Percentiles rank a stretch among this genome's conserved stretches.
phyloP scores from a whole-genome alignment of 805 yeast genomes.

The Ogataea sp. region DNA sequence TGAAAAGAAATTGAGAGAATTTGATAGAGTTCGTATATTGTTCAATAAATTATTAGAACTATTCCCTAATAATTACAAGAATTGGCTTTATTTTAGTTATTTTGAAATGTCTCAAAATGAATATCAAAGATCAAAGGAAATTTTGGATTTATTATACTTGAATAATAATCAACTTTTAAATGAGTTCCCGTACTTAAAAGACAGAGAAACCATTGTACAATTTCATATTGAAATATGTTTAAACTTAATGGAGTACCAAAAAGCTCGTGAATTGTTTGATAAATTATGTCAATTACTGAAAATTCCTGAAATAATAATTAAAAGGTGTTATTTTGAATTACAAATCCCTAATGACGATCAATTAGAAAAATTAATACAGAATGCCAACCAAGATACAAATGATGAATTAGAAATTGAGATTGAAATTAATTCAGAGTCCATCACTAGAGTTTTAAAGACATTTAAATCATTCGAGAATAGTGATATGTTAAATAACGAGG shows the following conservation, averaged over 20 bases:
- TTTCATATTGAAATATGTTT: slow-evolving; percentile 34
- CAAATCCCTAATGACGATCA: slow-evolving; percentile 52
- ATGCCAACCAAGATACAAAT: slow-evolving; percentile 22
- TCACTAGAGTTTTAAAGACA: slow-evolving; percentile 38
- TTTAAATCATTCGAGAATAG: slow-evolving; percentile 46
- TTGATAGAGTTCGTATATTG: slow-evolving; percentile 69
- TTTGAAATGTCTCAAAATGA: slow-evolving; percentile 68
- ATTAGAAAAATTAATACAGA: slow-evolving; percentile 24
- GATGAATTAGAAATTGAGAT: slow-evolving; percentile 43
- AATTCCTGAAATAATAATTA: slow-evolving; percentile 43
- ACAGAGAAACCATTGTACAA: slow-evolving; percentile 4
- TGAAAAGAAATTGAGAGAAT: slow-evolving; percentile 65
- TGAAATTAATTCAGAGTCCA: slow-evolving; percentile 35
- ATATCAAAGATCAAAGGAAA: slow-evolving; percentile 52
- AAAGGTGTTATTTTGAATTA: slow-evolving; percentile 65
- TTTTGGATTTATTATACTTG: slow-evolving; percentile 43
- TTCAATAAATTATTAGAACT: slow-evolving; percentile 58
- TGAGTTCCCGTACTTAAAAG: too few species aligned
- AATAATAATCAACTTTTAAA: slow-evolving; percentile 7
- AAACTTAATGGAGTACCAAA: slow-evolving; percentile 50
- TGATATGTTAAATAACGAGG: slow-evolving; percentile 24
- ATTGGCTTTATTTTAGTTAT: slow-evolving; percentile 60
- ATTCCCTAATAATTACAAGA: slow-evolving; percentile 30
- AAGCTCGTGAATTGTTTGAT: slow-evolving; percentile 46
- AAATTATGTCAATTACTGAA: slow-evolving; percentile 26